These are phyloP conservation scores for Hyaloscypha finlandica DNA, from an alignment of 495 filamentous ascomycete genomes.

Conservation along the genomic window DNA sequence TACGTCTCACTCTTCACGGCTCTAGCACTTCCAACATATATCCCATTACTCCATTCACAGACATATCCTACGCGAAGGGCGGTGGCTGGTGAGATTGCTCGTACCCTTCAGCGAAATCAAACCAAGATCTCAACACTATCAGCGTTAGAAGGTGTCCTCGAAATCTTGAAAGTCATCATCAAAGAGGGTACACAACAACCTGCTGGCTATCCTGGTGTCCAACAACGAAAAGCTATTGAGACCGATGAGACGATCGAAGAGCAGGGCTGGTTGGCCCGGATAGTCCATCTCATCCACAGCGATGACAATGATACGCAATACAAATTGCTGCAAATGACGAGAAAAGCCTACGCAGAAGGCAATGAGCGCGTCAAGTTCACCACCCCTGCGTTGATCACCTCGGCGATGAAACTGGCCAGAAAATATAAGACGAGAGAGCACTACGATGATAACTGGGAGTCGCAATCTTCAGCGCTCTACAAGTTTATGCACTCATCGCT, in stretches of 20 bases:
- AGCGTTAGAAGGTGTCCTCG: slow-evolving; percentile 86
- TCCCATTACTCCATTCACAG: slow-evolving; percentile 86
- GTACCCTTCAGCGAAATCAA: slow-evolving; percentile 75
- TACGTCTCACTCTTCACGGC: slow-evolving; percentile 95
- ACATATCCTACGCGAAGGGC: slow-evolving; percentile 91
- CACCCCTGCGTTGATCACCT: slow-evolving; percentile 88
- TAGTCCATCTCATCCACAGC: slow-evolving; percentile 83
- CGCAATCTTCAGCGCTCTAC: slow-evolving; percentile 84
- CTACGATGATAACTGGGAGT: slow-evolving; percentile 92
- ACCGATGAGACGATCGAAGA: slow-evolving; percentile 98
- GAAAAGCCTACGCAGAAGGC: slow-evolving; percentile 86
- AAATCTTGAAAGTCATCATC: slow-evolving; percentile 85
- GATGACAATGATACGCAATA: slow-evolving; percentile 91
- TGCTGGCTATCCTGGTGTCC: slow-evolving; percentile 77
- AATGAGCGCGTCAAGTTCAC: slow-evolving; percentile 96
- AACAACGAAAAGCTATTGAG: slow-evolving; percentile 68
- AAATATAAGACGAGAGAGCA: slow-evolving; percentile 91
- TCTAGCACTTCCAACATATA: slow-evolving; percentile 84
- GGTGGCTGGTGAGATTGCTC: slow-evolving; percentile 83
- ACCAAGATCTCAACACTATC: slow-evolving; percentile 73
- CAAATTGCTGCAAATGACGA: slow-evolving; percentile 86
- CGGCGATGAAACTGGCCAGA: slow-evolving; percentile 84
- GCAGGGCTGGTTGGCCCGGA: slow-evolving; percentile 91
- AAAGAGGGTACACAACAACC: slow-evolving; percentile 88
- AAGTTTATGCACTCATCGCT: slow-evolving; percentile 91